Percentiles rank a stretch among this genome's conserved stretches.
These are phyloP conservation scores for Berkeleyomyces basicola DNA, from an alignment of 2,329 filamentous ascomycete species.

Conservation along the genomic window DNA sequence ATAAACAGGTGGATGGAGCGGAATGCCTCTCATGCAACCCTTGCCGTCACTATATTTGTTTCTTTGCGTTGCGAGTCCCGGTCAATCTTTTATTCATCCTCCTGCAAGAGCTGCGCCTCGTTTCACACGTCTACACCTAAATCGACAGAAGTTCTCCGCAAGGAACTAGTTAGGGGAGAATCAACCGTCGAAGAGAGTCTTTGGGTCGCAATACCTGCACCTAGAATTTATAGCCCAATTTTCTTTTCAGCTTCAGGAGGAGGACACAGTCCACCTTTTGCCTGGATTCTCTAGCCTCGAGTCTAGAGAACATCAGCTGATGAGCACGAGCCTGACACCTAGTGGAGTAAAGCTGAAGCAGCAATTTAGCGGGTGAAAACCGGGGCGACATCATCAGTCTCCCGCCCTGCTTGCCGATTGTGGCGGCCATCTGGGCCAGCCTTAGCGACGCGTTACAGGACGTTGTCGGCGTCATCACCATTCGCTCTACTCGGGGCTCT, in stretches of 20 bases:
- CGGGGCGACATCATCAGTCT: too few relatives aligned
- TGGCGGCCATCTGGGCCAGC: background rate
- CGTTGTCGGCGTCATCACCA: background rate
- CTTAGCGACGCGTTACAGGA: background rate
- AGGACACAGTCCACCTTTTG: background rate
- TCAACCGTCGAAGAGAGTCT: too few relatives aligned
- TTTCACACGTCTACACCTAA: background rate
- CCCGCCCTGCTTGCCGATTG: too few relatives aligned
- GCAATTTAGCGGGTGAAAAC: background rate
- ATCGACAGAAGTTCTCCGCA: background rate
- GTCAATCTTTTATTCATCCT: background rate
- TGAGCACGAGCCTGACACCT: background rate
- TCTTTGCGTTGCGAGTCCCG: background rate
- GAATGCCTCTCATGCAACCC: background rate
- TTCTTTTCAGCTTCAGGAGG: background rate
- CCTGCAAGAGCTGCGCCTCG: constrained; percentile 3
- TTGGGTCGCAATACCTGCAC: too few relatives aligned
- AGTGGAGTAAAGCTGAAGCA: background rate
- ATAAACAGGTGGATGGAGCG: background rate
- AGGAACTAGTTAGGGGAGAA: background rate
- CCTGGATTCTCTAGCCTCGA: background rate
- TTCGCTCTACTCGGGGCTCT: background rate
- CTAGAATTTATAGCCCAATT: too few relatives aligned
- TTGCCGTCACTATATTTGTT: background rate
- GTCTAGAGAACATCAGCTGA: background rate